phyloP scores from a whole-genome alignment of 2,329 filamentous ascomycete genomes.

The Passalora sequoiae region DNA sequence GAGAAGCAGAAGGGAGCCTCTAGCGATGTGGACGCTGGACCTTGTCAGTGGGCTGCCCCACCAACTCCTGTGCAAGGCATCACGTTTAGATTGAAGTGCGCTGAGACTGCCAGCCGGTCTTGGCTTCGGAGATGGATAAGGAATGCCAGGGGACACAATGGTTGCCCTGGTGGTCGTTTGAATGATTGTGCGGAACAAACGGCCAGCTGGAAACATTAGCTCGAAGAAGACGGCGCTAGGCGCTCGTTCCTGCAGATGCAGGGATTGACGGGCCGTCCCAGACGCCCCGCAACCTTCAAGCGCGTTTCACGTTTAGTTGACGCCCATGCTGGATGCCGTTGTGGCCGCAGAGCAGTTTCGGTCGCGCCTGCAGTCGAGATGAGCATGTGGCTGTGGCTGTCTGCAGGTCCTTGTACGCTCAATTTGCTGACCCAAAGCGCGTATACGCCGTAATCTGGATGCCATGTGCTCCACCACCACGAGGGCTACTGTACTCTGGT shows the following conservation, averaged over 20 bases:
- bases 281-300: too few relatives aligned
- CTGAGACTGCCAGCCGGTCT: constrained; percentile 10
- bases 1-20: not conserved
- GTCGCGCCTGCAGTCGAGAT: constrained; percentile 11
- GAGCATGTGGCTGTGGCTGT: constrained; percentile 7
- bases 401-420: constrained; percentile 4
- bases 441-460: not conserved
- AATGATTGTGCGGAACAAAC: not conserved
- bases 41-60: too few relatives aligned
- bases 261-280: constrained; percentile 2
- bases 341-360: constrained; percentile 7
- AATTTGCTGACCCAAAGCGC: not conserved
- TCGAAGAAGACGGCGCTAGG: not conserved
- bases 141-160: constrained; percentile 10
- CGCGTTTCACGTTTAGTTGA: too few relatives aligned
- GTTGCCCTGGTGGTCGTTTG: too few relatives aligned
- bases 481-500: constrained; percentile 3
- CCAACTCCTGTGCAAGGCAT: constrained; percentile 16
- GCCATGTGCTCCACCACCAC: constrained; percentile 5
- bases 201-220: constrained; percentile 1
- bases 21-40: constrained; percentile 1
- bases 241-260: not conserved
- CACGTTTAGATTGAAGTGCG: constrained; percentile 12
- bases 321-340: too few relatives aligned
- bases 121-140: constrained; percentile 10